phyloP scores from a whole-genome alignment of 2,329 filamentous ascomycete species.

The Fusarium pilosicola region DNA sequence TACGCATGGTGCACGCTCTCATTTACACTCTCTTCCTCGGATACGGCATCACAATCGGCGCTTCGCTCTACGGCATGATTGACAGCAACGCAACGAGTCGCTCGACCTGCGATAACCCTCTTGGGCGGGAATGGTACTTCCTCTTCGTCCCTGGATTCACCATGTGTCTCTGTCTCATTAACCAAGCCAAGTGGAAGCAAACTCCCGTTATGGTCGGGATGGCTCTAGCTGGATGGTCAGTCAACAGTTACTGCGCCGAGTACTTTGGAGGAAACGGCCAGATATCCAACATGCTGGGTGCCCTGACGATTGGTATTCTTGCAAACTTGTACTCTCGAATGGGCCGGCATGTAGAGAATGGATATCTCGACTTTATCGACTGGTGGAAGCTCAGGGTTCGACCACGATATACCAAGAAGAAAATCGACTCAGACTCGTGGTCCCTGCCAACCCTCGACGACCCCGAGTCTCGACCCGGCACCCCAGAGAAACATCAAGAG shows the following conservation, averaged over 20 bases:
- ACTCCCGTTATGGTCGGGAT: conserved; percentile 80
- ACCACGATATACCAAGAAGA: conserved; percentile 47
- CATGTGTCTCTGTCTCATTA: conserved; percentile 79
- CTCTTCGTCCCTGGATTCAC: conserved; percentile 81
- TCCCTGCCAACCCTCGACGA: conserved; percentile 46
- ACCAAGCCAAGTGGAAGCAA: conserved; percentile 84
- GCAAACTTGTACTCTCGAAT: conserved; percentile 82
- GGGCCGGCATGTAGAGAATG: conserved; percentile 67
- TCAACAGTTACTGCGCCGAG: conserved; percentile 77
- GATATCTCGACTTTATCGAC: conserved; percentile 57
- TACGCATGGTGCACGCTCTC: conserved; percentile 79
- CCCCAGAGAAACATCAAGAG: conserved; percentile 34
- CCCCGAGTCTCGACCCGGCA: conserved; percentile 46
- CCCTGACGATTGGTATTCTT: conserved; percentile 78
- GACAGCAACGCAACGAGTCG: conserved; percentile 63
- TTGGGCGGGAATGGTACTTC: conserved; percentile 65
- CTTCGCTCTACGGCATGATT: conserved; percentile 72
- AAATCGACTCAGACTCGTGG: conserved; percentile 45
- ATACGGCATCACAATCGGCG: conserved; percentile 77
- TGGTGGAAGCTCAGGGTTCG: conserved; percentile 62
- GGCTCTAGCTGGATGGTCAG: conserved; percentile 76
- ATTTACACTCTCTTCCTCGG: conserved; percentile 80
- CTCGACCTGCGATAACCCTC: conserved; percentile 55
- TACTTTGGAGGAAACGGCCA: conserved; percentile 77
- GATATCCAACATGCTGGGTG: conserved; percentile 80